Conservation (phyloP, 108 stramenopile species). For the Schizochytrium sp. region DNA sequence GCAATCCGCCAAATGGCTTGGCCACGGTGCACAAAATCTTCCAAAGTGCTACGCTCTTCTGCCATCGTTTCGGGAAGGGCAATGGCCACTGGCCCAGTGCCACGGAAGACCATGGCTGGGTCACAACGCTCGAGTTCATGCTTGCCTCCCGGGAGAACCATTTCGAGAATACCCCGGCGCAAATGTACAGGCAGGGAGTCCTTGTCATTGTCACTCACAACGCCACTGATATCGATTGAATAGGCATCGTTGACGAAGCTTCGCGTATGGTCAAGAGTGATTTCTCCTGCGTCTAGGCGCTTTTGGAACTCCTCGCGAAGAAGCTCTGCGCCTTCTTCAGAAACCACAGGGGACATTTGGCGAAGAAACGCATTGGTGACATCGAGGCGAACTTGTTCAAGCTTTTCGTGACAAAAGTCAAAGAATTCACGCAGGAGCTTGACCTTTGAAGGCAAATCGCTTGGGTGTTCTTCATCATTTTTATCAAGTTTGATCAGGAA, state of each 20-base stretch:
- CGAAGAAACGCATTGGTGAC: constrained; percentile 28
- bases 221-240: not conserved
- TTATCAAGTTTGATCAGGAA: constrained; percentile 1
- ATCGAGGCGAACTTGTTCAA: constrained; percentile 26
- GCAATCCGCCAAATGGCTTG: constrained; percentile 22
- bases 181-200: not conserved
- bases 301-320: not conserved
- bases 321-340: constrained; percentile 39
- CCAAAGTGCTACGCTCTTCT: not conserved
- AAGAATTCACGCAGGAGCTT: not conserved
- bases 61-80: constrained; percentile 47
- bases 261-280: not conserved
- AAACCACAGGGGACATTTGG: constrained; percentile 1
- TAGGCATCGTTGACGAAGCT: not conserved
- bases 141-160: constrained; percentile 29
- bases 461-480: not conserved
- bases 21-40: not conserved
- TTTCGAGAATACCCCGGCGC: not conserved
- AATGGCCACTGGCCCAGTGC: not conserved
- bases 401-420: constrained; percentile 55
- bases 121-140: constrained; percentile 46
- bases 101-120: not conserved
- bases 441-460: not conserved
- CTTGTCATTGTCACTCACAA: no score
- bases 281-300: constrained; percentile 39